Conservation (phyloP, 2,329 filamentous ascomycete species). For the Parastagonospora nodorum region DNA sequence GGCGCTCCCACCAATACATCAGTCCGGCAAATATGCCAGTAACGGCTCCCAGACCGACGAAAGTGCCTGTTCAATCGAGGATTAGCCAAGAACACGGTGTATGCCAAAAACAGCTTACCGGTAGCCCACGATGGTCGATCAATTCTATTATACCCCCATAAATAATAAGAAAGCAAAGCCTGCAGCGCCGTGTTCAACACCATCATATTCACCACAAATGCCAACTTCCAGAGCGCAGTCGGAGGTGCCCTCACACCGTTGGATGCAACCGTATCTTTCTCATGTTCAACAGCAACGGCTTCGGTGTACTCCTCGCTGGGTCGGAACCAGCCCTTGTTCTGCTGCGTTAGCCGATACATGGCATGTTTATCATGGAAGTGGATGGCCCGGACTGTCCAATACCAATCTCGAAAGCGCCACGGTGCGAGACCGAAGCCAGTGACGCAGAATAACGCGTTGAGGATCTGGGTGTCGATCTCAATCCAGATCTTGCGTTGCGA, state of each 20-base stretch:
- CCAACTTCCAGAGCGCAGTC: conserved; percentile 74
- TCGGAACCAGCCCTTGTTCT: conserved; percentile 77
- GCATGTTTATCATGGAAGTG: conserved; percentile 49
- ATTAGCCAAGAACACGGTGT: too few species aligned
- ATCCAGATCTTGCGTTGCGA: conserved; percentile 80
- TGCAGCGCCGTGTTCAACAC: conserved; percentile 80
- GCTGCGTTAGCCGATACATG: conserved; percentile 71
- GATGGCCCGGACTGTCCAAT: conserved; percentile 66
- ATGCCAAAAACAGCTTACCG: conserved; percentile 53
- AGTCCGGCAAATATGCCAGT: conserved; percentile 70
- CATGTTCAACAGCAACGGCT: conserved; percentile 5
- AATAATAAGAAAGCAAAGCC: conserved; percentile 71
- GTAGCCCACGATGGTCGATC: conserved; percentile 77
- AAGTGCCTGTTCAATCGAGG: conserved; percentile 38
- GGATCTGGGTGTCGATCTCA: conserved; percentile 79
- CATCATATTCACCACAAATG: conserved; percentile 78
- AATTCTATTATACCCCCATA: conserved; percentile 79
- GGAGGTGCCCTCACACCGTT: conserved; percentile 72
- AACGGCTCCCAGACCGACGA: conserved; percentile 74
- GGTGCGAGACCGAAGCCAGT: conserved; percentile 83
- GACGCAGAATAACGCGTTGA: conserved; percentile 84
- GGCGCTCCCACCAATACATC: conserved; percentile 72
- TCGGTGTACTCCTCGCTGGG: conserved; percentile 67
- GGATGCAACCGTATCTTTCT: conserved; percentile 55
- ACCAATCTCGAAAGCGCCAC: conserved; percentile 82